Base-by-base conservation (phyloP, 2,329 filamentous ascomycete genomes). In the Aspergillus sp. region DNA sequence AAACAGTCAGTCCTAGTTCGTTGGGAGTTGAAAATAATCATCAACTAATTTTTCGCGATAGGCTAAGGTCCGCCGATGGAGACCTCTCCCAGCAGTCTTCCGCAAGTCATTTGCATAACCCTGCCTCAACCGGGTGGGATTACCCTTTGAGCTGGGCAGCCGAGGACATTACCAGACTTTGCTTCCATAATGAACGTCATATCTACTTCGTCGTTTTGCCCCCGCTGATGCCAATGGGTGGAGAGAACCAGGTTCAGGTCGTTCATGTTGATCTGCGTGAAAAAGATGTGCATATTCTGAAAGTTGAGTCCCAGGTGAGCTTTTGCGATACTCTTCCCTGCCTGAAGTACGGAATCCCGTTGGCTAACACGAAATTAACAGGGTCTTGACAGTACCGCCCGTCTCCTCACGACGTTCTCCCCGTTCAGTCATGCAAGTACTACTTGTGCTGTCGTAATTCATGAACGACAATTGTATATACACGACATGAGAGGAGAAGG, bases 381-480 rank as follows among this genome's bases (percentile, higher is more conserved):
- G 54, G 54, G 54, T 4, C 19, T 28, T 15, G 54, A 57, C 46
- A 57, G 54, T 30, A 48, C 45, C 3, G 54, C 54, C 13, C 43
- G 54, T 22, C 54, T 57, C 28, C 48, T 57, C 30, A 57, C 54
- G 8, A 49, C 54, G 0, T 50, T 57, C 19, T 28, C 46, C 1
- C 54, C 54, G 7, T 50, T 57, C 13, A 13, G 25, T 8, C 9
- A 9, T 38, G n/a, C 23, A 11, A n/a, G 30, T 13, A 22, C 54
- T n/a, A 57, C 6, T 1, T 57, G 54, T 41, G 46, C 22, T 15
- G 46, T 57, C 3, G 54, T 57, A 6, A 50, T 45, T 2, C 4
- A 45, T 17, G 54, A 57, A 28, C 49, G 48, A 13, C 45, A 57
- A 22, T 38, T 57, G 31, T 31, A 57, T 25, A 48, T 57, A 34